Evolutionary conservation across 495 filamentous ascomycete species (phyloP), one percentile per base, ranked within the genome.

Genomic region (Tetracladium marchalianum): DNA sequence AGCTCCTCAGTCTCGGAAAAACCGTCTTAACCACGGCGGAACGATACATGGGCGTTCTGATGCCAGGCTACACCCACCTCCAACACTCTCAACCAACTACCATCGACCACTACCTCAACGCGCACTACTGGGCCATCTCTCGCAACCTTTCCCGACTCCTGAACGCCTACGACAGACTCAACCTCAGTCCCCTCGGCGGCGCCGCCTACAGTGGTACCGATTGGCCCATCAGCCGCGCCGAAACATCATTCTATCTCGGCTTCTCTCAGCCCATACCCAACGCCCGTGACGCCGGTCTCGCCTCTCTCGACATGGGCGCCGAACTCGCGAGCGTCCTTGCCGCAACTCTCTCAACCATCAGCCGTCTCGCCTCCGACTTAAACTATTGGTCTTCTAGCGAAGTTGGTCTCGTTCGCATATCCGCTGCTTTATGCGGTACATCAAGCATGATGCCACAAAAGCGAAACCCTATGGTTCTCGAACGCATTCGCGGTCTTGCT

Each of bases 81-180:
- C 90, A 96, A 66, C 83, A 87, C 48, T 89, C 87, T 15, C 86
- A 93, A 69, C 88, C 88, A 8, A 79, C 94, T 49, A 76, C 84
- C 46, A 95, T 85, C 84, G 78, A 73, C 35, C 90, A 95, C 62
- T 90, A 83, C 83, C 62, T 95, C 50, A 69, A 94, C 54, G 81
- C 78, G 16, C 84, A 93, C 62, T 85, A 78, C 31, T 73, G 78
- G 17, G 77, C 77, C 40, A 90, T 95, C 56, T 73, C 77, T 3
- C 70, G 68, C 34, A 88, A 95, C 59, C 76, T 95, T 40, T 71
- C 90, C 67, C 77, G 87, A 13, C 71, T 96, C 44, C 71, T 81
- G 11, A 81, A 89, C 64, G 77, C 90, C 11, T 76, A 76, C 50
- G 70, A 70, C 54, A 72, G 87, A 12, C 81, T 95, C 19, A 94